These are phyloP conservation scores for Sphagnum magellanicum DNA, from an alignment of 228 moss, liverwort and hornwort species.

Conservation along the genomic window DNA sequence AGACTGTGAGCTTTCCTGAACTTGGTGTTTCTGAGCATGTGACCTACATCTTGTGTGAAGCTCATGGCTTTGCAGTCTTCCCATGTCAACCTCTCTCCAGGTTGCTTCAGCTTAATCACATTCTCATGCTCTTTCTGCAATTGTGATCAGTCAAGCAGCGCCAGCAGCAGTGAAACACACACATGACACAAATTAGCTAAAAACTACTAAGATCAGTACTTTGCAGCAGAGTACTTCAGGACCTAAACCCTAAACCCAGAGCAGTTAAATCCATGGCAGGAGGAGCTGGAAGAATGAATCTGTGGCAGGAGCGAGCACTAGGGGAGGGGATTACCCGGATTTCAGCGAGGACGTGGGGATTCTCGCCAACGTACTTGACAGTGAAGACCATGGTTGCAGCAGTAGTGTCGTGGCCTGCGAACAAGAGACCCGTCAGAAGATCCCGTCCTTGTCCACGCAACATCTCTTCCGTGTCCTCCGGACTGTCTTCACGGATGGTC, in stretches of 20 bases:
- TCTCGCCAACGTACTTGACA: constrained; percentile 45
- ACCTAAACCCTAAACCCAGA: no score
- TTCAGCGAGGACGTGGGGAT: constrained; percentile 17
- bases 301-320: neutral
- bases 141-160: neutral
- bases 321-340: constrained; percentile 22
- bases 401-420: constrained; percentile 54
- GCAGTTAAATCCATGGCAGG: no score
- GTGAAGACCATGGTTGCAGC: constrained; percentile 55
- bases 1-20: no score
- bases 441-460: constrained; percentile 36
- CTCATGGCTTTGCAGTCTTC: constrained; percentile 45
- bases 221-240: no score
- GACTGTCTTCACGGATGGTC: constrained; percentile 27
- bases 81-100: constrained; percentile 43
- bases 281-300: no score
- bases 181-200: no score
- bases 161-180: no score
- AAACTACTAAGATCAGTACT: neutral
- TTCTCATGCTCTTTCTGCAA: constrained; percentile 46
- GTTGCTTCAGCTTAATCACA: constrained; percentile 20
- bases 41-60: constrained; percentile 31
- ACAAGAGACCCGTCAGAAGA: constrained; percentile 30
- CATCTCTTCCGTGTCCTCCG: constrained; percentile 10
- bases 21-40: no score